Conservation (phyloP, 2,329 filamentous ascomycete species). For the Fusarium sulawesiense region DNA sequence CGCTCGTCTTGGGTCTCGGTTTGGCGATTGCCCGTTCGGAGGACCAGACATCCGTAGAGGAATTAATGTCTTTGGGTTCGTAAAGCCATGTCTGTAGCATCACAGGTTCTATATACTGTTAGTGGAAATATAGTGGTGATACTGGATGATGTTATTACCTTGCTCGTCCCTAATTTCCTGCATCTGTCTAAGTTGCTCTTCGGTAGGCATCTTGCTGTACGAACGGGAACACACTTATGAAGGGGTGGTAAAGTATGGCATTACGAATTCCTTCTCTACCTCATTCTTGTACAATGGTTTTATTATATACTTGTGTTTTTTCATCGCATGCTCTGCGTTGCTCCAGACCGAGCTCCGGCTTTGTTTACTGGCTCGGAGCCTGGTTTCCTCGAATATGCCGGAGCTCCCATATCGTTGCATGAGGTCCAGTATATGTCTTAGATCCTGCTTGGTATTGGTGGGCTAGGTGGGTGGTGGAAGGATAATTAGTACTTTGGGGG, state of each 20-base stretch:
- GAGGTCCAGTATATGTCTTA: too few relatives aligned
- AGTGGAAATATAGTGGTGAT: rapidly evolving
- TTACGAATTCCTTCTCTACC: rapidly evolving
- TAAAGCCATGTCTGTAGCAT: conserved; percentile 12
- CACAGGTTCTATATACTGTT: not conserved
- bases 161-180: rapidly evolving
- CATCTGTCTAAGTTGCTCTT: not conserved
- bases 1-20: not conserved
- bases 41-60: not conserved
- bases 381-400: too few relatives aligned
- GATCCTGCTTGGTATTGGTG: too few relatives aligned
- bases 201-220: not conserved
- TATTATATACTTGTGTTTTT: not conserved
- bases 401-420: too few relatives aligned
- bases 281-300: rapidly evolving
- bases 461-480: too few relatives aligned
- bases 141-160: rapidly evolving
- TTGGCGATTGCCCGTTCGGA: not conserved
- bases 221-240: rapidly evolving
- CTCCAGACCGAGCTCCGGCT: too few relatives aligned
- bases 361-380: too few relatives aligned
- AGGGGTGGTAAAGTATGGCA: rapidly evolving
- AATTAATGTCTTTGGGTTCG: not conserved
- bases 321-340: rapidly evolving
- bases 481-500: too few relatives aligned